phyloP scores from a whole-genome alignment of 2,329 filamentous ascomycete genomes.

The Rutstroemia sp. region DNA sequence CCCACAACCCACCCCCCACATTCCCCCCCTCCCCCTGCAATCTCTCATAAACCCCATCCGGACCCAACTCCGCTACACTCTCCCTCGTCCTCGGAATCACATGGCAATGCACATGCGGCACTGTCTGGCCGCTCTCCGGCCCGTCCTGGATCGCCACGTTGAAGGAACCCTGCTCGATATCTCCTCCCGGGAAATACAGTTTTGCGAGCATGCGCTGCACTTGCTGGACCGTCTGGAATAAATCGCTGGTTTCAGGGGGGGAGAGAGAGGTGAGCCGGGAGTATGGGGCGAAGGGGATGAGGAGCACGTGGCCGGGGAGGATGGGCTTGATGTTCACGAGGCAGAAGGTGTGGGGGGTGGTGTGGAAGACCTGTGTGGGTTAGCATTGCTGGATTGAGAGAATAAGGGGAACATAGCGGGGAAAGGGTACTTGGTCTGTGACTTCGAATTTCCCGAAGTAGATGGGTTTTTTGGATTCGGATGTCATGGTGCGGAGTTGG shows the following conservation, averaged over 20 bases:
- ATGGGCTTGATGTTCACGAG: slow-evolving; percentile 95
- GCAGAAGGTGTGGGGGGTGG: slow-evolving; percentile 72
- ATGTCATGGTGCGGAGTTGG: neutral
- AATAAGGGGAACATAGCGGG: neutral
- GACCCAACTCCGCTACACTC: slow-evolving; percentile 42
- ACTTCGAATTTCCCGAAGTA: slow-evolving; percentile 73
- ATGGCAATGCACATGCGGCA: slow-evolving; percentile 89
- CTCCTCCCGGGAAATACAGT: slow-evolving; percentile 50
- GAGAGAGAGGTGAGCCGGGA: slow-evolving; percentile 49
- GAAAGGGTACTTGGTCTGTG: slow-evolving; percentile 54
- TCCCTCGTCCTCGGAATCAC: slow-evolving; percentile 67
- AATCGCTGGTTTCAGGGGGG: slow-evolving; percentile 46
- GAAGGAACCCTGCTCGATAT: slow-evolving; percentile 61
- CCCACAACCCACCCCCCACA: slow-evolving; percentile 62
- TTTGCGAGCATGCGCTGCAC: slow-evolving; percentile 68
- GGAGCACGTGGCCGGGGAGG: slow-evolving; percentile 84
- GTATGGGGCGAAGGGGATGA: slow-evolving; percentile 67
- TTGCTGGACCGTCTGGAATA: slow-evolving; percentile 80
- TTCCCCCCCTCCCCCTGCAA: slow-evolving; percentile 83
- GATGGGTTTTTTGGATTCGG: slow-evolving; percentile 34
- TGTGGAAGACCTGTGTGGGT: slow-evolving; percentile 69
- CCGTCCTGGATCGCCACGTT: slow-evolving; percentile 97
- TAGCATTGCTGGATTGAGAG: neutral
- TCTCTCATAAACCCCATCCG: slow-evolving; percentile 73
- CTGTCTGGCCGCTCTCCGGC: slow-evolving; percentile 81